These are phyloP conservation scores for Medicago truncatula DNA, from an alignment of 306 rosid genomes.

Conservation along the genomic window MtrunA17r5.0-ANR NC_053045.1:56782501-56783000, in stretches of 20 bases:
- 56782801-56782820: slow-evolving; percentile 57
- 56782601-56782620: background rate
- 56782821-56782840: slow-evolving; percentile 73
- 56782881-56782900: slow-evolving; percentile 66
- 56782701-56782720: slow-evolving; percentile 44
- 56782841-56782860: slow-evolving; percentile 75
- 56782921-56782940: slow-evolving; percentile 44
- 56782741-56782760: slow-evolving; percentile 69
- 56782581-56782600: background rate
- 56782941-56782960: slow-evolving; percentile 13
- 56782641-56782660: slow-evolving; percentile 34
- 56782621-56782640: slow-evolving; percentile 29
- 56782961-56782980: slow-evolving; percentile 46
- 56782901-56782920: slow-evolving; percentile 77
- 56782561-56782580: slow-evolving; percentile 42
- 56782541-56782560: slow-evolving; percentile 38
- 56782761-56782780: slow-evolving; percentile 89
- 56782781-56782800: slow-evolving; percentile 73
- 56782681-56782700: slow-evolving; percentile 49
- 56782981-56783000: slow-evolving; percentile 42
- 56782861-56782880: slow-evolving; percentile 75
- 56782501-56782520: slow-evolving; percentile 48
- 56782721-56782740: slow-evolving; percentile 48
- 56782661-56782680: slow-evolving; percentile 52
- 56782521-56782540: slow-evolving; percentile 1